Base-by-base conservation (phyloP, 106 monocot species). In the Allium cepa region DNA sequence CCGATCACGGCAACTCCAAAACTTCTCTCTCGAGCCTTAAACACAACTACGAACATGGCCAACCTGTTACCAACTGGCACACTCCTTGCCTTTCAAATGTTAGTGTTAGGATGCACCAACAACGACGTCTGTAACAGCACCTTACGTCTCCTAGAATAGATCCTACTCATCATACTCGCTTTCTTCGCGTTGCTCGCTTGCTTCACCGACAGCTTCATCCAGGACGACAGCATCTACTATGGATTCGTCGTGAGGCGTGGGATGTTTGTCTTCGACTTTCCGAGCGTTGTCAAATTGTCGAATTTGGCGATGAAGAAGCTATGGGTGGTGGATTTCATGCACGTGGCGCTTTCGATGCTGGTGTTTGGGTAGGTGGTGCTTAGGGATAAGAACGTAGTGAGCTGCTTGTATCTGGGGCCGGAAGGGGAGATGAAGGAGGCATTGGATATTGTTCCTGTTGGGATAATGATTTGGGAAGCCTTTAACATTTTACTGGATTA, bases 61-160 rank as follows among this genome's bases (percentile, higher is more conserved):
- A 93, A 93, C 60, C 93, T 89, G 64, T 81, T 93, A 47, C 93
- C 93, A 10, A 93, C 88, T 28, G 93, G 93, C 26, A 93, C 93
- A 47, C 83, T 89, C 64, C 81, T 93, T 51, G 88, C 89, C 26
- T 94, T 94, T 74, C 89, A 94, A 55, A 72, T 94, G 66, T 82
- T 94, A 53, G 70, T 72, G 18, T 89, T 89, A 3, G 62, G 80
- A 61, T 89, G 86, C 83, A 79, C 93, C 59, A 69, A 78, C 67
- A 77, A 87, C 78, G 93, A 89, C 64, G 13, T 72, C 50, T 94
- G 93, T 77, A 89, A 94, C 76, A 36, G 48, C 53, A 64, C 68
- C 59, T 86, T 81, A 10, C 64, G 69, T 47, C 57, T 70, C 28
- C 48, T 87, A 71, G 87, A 86, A 8, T 59, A 51, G 6, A 45